These are phyloP conservation scores for Trichosporon sp. DNA, from an alignment of 1,284 basidiomycete genomes.

Conservation along the genomic window DNA sequence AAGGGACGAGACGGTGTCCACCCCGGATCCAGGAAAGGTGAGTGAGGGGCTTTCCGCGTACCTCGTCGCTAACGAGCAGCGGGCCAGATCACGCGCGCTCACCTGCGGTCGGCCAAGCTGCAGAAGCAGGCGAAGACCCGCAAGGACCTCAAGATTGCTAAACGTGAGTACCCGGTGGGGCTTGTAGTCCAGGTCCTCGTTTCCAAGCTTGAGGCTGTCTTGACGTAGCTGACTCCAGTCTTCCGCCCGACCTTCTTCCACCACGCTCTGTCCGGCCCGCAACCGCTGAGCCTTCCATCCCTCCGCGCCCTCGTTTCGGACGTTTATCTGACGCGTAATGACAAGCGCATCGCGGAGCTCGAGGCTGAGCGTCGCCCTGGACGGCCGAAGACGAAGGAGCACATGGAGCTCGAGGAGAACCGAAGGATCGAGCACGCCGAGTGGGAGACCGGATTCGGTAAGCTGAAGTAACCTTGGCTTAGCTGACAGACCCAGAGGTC, in stretches of 20 bases:
- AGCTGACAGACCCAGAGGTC: constrained; percentile 58
- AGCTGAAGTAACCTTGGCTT: constrained; percentile 35
- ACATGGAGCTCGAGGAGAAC: constrained; percentile 66
- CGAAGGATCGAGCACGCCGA: constrained; percentile 64
- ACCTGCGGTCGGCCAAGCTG: constrained; percentile 68
- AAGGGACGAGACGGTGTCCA: constrained; percentile 48
- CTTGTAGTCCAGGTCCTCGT: too few relatives aligned
- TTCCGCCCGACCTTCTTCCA: constrained; percentile 76
- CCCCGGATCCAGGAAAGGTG: constrained; percentile 48
- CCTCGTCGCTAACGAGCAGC: constrained; percentile 50
- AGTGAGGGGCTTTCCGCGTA: neutral
- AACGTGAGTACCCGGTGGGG: too few relatives aligned
- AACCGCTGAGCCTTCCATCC: constrained; percentile 61
- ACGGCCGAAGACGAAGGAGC: constrained; percentile 67
- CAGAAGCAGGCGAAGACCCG: constrained; percentile 53
- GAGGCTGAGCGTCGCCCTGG: constrained; percentile 64
- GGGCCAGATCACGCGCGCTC: constrained; percentile 66
- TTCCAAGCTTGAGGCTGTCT: neutral
- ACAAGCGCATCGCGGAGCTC: constrained; percentile 64
- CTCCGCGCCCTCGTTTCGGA: constrained; percentile 65
- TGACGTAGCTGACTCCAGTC: constrained; percentile 48
- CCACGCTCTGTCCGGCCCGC: constrained; percentile 59
- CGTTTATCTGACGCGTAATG: constrained; percentile 70
- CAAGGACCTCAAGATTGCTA: constrained; percentile 51
- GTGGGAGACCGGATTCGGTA: constrained; percentile 79